A percentile compares a stretch with the other conserved stretches of the same genome.
phyloP scores from a whole-genome alignment of 345 rosid genomes.

The Laguncularia racemosa region DNA sequence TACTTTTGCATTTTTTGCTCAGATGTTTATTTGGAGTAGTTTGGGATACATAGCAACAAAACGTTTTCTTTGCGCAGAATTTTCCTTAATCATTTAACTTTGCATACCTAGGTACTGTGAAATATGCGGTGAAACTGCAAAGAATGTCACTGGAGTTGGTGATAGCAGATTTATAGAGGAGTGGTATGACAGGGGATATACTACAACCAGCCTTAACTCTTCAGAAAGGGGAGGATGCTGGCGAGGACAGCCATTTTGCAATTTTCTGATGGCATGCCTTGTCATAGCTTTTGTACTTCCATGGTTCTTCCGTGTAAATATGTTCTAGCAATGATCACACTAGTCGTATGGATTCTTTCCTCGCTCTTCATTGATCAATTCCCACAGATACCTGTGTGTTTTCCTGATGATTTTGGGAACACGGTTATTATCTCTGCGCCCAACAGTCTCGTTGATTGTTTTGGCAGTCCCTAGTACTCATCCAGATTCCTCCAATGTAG shows the following conservation, averaged over 20 bases:
- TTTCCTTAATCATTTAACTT: not conserved
- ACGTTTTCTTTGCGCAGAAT: not conserved
- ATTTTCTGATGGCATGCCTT: slow-evolving; percentile 63
- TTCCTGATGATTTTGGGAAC: no score
- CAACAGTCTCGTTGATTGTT: no score
- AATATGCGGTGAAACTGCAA: slow-evolving; percentile 54
- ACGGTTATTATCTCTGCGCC: no score
- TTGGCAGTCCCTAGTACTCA: no score
- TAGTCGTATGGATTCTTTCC: slow-evolving; percentile 2
- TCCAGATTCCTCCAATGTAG: no score
- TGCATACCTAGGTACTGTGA: slow-evolving; percentile 48
- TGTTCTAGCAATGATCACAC: slow-evolving; percentile 28
- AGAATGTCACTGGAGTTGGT: slow-evolving; percentile 36
- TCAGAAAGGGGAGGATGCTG: slow-evolving; percentile 33
- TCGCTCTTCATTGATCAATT: not conserved
- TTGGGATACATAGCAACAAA: not conserved
- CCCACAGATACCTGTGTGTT: not conserved
- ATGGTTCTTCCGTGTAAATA: slow-evolving; percentile 55
- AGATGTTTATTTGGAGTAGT: no score
- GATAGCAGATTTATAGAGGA: slow-evolving; percentile 40
- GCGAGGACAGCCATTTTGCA: slow-evolving; percentile 65
- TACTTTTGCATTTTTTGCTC: no score
- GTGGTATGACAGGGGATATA: slow-evolving; percentile 35
- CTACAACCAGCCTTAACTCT: slow-evolving; percentile 11
- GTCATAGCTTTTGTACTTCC: slow-evolving; percentile 66